A percentile compares a stretch with the other conserved stretches of the same genome.
Conservation (phyloP, 306 rosid species). For the Quercus rubra region DNA sequence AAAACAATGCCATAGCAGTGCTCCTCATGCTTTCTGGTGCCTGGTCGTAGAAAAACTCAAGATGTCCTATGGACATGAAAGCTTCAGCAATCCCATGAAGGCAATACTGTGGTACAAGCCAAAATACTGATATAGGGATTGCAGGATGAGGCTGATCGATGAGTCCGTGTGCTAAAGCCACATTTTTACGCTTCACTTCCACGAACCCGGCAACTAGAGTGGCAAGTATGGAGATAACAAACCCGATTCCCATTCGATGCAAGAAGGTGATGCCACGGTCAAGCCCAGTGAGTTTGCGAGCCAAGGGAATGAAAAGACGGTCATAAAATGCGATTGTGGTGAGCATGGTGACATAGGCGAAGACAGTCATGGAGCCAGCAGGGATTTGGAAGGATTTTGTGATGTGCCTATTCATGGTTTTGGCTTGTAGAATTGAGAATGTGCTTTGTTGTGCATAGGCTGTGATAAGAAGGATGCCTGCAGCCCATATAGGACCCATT, state of each 20-base stretch:
- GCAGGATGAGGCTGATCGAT: conserved; percentile 32
- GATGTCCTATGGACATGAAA: conserved; percentile 89
- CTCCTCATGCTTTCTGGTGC: conserved; percentile 97
- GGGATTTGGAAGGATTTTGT: conserved; percentile 68
- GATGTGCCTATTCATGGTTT: conserved; percentile 76
- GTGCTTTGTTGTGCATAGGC: conserved; percentile 90
- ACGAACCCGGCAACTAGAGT: conserved; percentile 76
- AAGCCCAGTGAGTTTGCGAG: conserved; percentile 66
- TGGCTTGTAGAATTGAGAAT: conserved; percentile 80
- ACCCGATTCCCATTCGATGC: conserved; percentile 86
- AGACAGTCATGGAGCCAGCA: conserved; percentile 88
- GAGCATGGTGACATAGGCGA: conserved; percentile 68
- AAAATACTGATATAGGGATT: conserved; percentile 73
- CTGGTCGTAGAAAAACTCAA: conserved; percentile 91
- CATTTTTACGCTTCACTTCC: conserved; percentile 60
- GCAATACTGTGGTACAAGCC: conserved; percentile 88
- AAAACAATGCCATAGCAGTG: conserved; percentile 75
- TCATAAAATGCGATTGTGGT: conserved; percentile 68
- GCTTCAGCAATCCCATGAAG: conserved; percentile 96
- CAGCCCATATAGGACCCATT: conserved; percentile 97
- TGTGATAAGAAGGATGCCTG: conserved; percentile 85
- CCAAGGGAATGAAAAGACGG: conserved; percentile 52
- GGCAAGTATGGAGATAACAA: conserved; percentile 63
- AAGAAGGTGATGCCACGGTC: conserved; percentile 86
- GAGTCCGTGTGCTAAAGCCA: conserved; percentile 48